Base-by-base conservation (phyloP, 1,284 basidiomycete genomes). In the Rhodotorula sp. region DNA sequence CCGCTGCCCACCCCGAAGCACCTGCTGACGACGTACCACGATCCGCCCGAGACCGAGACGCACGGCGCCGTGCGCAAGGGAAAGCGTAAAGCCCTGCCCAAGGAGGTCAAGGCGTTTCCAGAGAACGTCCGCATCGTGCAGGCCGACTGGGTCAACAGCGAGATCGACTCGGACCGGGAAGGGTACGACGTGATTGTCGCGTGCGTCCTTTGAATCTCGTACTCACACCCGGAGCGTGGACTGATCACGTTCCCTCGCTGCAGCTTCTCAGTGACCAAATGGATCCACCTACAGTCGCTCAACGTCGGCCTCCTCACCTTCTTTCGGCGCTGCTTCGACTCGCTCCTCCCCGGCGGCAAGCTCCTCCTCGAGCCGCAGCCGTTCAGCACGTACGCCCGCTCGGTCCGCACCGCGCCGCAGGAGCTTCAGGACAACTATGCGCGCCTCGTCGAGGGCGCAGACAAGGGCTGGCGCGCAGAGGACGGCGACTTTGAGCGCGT, bases 261-360 rank as follows among this genome's bases (percentile, higher is more conserved):
- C 76, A 92, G 91, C 2, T 88, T 93, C 72, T 93, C 91, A 0
- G 82, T 93, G 57, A 87, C 90, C 0, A 93, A 92, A 80, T 93
- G 91, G 91, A 90, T 93, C 42, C 91, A 93, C 80, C 82, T 93
- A 4, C 88, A 92, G 74, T 83, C 83, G 14, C 89, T 90, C 17
- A 91, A 93, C 75, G 85, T 86, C 1, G 91, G 87, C 0, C 74
- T 93, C 17, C 76, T 80, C 58, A 71, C 73, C 0, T 91, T 92
- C 80, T 92, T 93, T 77, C 81, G 78, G 4, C 86, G 87, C 27
- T 86, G 88, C 0, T 83, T 87, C 72, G 77, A 80, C n/a, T 85
- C 86, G 4, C 83, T 93, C 25, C 83, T 80, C 25, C 81, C 85
- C 0, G 87, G 87, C 5, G 75, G 79, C 4, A 89, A 89, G 0